A percentile compares a stretch with the other conserved stretches of the same genome.
phyloP scores from a whole-genome alignment of 2,329 filamentous ascomycete genomes.

The Hypoxylon sp. region DNA sequence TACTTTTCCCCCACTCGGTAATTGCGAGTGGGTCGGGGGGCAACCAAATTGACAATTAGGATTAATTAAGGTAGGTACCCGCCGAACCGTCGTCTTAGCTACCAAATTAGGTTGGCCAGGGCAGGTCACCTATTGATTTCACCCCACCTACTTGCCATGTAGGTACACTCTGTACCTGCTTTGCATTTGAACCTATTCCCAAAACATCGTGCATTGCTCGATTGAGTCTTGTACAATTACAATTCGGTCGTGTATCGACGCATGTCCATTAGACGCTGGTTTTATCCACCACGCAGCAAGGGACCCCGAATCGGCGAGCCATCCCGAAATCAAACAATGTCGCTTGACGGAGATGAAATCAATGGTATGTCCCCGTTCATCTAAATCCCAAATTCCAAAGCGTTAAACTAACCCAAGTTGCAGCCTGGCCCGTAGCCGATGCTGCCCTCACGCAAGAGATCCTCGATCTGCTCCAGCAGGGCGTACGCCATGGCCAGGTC shows the following conservation, averaged over 20 bases:
- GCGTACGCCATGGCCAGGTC: not conserved
- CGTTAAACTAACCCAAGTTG: not conserved
- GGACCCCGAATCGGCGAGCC: not conserved
- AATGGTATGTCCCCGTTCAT: slow-evolving; percentile 1
- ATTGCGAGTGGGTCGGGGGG: slow-evolving; percentile 40
- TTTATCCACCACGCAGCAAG: not conserved
- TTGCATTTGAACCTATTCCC: not conserved
- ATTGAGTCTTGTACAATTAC: not conserved
- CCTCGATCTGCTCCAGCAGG: not conserved
- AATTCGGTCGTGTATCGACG: not conserved
- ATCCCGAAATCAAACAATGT: slow-evolving; percentile 4
- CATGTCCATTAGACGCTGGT: not conserved
- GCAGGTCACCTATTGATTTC: not conserved
- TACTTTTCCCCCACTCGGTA: slow-evolving; percentile 34
- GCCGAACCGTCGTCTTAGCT: slow-evolving; percentile 11
- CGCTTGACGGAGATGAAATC: not conserved
- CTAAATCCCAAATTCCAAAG: slow-evolving; percentile 2
- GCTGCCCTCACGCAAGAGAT: not conserved
- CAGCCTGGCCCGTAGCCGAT: slow-evolving; percentile 1
- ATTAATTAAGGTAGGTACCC: slow-evolving; percentile 30
- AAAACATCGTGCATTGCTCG: not conserved
- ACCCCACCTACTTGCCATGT: slow-evolving; percentile 1
- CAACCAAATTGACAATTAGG: slow-evolving; percentile 31
- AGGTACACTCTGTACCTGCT: slow-evolving; percentile 4
- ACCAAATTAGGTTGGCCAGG: not conserved